Evolutionary conservation across 2,329 filamentous ascomycete species (phyloP), one percentile per base, ranked within the genome.

Genomic region (Bipolaris zeicola): DNA sequence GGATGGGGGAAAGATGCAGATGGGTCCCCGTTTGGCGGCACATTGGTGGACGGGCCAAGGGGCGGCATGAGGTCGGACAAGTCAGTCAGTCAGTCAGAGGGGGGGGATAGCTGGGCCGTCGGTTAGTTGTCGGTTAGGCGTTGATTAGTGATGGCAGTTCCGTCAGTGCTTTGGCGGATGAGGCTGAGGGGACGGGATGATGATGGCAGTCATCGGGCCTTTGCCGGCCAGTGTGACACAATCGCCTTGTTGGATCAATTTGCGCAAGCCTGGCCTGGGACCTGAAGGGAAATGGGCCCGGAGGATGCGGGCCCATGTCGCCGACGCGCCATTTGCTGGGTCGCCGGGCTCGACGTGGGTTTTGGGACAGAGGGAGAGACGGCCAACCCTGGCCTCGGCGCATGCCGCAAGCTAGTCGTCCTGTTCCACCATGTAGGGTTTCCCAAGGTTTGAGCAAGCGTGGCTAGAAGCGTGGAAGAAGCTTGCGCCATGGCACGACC

Each of bases 401-500:
- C 37, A 39, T 39, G 37, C 37, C 37, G 37, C 37, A 39, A 39
- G 20, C 37, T 39, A 39, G 37, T 39, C 8, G 37, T 20, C 37
- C n/a, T 20, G 37, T 22, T 39, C 37, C 37, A 39, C 16, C 37
- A 20, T 22, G 37, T 39, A 39, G 37, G 37, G 37, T 39, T 39
- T 42, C 44, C 45, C 34, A 46, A 41, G 34, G 28, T 39, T 44
- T 31, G 42, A 34, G 44, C 42, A 14, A 51, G 33, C 13, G 50
- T 33, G 33, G 42, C 52, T 55, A 55, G 49, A 55, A 49, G 55
- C 50, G 57, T 60, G 55, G 54, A 54, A 63, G 50, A 50, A 48
- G 53, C 42, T 44, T 55, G 47, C 36, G 41, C 47, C 37, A 20
- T 39, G n/a, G 34, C 42, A 31, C 33, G 41, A 26, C 41, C 41